Evolutionary conservation across 495 filamentous ascomycete genomes (phyloP), one percentile per base, ranked within the genome.

Genomic region (Parachaetomium inaequale): DNA sequence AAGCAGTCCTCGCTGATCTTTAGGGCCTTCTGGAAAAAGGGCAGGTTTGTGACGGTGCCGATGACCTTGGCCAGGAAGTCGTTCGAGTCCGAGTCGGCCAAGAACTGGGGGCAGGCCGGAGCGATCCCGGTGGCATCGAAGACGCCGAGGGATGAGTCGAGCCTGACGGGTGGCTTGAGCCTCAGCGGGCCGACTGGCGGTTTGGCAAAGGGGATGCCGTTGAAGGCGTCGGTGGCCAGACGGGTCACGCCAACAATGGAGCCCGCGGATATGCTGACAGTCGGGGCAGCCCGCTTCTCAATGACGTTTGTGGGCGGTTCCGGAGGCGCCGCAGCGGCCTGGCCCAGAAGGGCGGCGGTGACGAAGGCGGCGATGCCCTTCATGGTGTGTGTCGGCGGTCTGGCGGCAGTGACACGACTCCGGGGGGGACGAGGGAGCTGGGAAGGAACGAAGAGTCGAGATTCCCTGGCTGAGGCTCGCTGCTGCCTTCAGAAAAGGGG

Each of bases 1-100:
- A 91, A 70, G 70, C 88, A 91, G 72, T 91, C 88, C 68, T 91
- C 88, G 46, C 76, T 81, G 26, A 81, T 67, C 7, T 69, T 72
- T 4, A 75, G 70, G 15, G 68, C 74, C 15, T 63, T 67, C 52
- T 88, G 84, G 52, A 88, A 83, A 7, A 90, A 64, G 0, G 87
- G 85, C 17, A 79, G 76, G 65, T 86, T 73, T 15, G 78, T 65
- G 15, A 91, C 52, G 2, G 76, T 59, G 12, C 79, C 83, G 0
- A 89, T 61, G 4, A 87, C 74, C n/a, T 78, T 73, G 3, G 70
- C 58, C 6, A 82, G 29, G 5, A 84, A 65, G 28, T 72, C 71
- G 36, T 66, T 75, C 19, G 63, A 70, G 34, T 75, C 71, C n/a
- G 82, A 79, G 17, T 76, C 73, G 29, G 76, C 75, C 54, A 82